Conservation (phyloP, 2,329 filamentous ascomycete species). For the Ceratocystis lukuohia region DNA sequence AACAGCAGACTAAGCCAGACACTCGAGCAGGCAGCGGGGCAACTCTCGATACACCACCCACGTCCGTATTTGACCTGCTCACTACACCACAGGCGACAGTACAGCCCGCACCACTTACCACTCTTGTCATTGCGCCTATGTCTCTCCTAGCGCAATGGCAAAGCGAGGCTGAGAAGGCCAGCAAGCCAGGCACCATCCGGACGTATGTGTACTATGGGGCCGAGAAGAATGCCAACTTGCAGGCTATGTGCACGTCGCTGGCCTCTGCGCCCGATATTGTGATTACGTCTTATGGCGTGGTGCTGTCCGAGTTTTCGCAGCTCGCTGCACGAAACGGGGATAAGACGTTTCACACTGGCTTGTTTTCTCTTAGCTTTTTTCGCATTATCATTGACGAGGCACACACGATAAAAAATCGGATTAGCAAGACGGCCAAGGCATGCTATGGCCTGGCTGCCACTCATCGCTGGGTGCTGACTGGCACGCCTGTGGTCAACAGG, state of each 20-base stretch:
- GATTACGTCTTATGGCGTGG: constrained; percentile 86
- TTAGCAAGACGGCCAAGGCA: constrained; percentile 86
- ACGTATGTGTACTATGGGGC: constrained; percentile 82
- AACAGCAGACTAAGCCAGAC: neutral
- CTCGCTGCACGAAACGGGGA: constrained; percentile 41
- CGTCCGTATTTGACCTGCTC: constrained; percentile 13
- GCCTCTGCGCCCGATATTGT: constrained; percentile 72
- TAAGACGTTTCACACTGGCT: constrained; percentile 50
- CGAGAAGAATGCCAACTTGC: constrained; percentile 70
- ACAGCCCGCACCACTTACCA: constrained; percentile 69
- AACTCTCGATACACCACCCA: neutral
- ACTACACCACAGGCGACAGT: constrained; percentile 26
- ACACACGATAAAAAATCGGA: constrained; percentile 79
- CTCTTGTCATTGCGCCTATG: constrained; percentile 91
- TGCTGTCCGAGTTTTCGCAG: constrained; percentile 65
- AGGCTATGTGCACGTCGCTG: constrained; percentile 66
- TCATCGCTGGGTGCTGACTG: constrained; percentile 87
- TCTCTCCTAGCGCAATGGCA: constrained; percentile 95
- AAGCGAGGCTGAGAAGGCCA: constrained; percentile 85
- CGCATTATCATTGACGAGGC: constrained; percentile 91
- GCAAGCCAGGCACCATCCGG: constrained; percentile 67
- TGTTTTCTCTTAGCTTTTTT: constrained; percentile 92
- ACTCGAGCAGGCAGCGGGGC: neutral
- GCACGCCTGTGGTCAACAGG: constrained; percentile 92
- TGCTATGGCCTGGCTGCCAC: constrained; percentile 79